Evolutionary conservation across 2,329 filamentous ascomycete species (phyloP), one percentile per base, ranked within the genome.

Genomic region (Endoconidiophora polonica): DNA sequence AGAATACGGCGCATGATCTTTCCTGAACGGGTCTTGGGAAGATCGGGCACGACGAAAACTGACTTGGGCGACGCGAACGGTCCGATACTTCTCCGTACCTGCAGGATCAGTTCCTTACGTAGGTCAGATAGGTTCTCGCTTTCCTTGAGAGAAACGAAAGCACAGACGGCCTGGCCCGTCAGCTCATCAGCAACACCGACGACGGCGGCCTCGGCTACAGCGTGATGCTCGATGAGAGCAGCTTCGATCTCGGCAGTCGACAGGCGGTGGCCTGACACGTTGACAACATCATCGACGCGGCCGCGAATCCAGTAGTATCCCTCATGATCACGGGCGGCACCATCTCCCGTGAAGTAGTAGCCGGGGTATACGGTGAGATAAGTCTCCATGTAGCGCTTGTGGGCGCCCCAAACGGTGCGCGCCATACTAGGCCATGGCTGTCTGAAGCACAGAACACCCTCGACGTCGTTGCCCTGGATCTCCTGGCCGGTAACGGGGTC

Each of bases 271-370:
- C 91, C 91, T 58, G 84, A 91, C 55, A 98, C 91, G 66, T 98
- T 98, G 65, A 98, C 90, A 41, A 98, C 91, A 60, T 98, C 91
- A 62, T 98, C 91, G 48, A 98, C 91, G 66, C 91, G 87, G 57
- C 91, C 91, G 55, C 91, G 86, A 64, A 98, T 98, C 91, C 91
- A 98, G 78, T 96, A 98, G 73, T 95, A 98, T 52, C 91, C 91
- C 60, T 98, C 91, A 67, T 94, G 84, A 64, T 98, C 91, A 62
- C 91, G 85, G 54, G 85, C 91, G 50, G 91, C 91, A 62, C 91
- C 91, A 62, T 98, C 91, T 52, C 86, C 86, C 14, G 86, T 91
- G 69, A 91, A 93, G 68, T 98, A 98, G 72, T 93, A 95, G 54
- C 90, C 91, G 70, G 87, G 86, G 74, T 98, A 98, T 7, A 95